A percentile compares a stretch with the other conserved stretches of the same genome.
These are phyloP conservation scores for Aspergillus affinis DNA, from an alignment of 495 filamentous ascomycete genomes.

Conservation along the genomic window DNA sequence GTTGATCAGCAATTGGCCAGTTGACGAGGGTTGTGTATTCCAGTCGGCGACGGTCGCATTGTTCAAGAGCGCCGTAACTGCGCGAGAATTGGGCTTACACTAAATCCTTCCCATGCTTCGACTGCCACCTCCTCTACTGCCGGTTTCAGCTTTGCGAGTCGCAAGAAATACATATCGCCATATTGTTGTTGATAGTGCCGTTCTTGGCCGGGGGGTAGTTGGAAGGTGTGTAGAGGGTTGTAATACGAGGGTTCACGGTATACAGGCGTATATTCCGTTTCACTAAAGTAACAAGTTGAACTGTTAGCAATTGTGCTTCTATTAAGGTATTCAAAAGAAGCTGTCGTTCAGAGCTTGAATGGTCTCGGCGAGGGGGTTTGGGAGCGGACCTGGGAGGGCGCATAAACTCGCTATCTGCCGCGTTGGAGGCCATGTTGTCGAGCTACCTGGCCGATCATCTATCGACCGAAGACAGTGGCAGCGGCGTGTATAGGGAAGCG, in stretches of 20 bases:
- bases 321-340: not conserved
- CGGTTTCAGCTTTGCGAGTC: constrained; percentile 84
- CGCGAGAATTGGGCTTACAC: constrained; percentile 37
- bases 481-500: not conserved
- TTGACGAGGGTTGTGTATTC: not conserved
- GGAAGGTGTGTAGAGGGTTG: constrained; percentile 71
- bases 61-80: not conserved
- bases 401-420: constrained; percentile 35
- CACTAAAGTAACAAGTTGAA: constrained; percentile 22
- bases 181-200: constrained; percentile 92
- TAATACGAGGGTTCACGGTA: constrained; percentile 62
- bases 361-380: not conserved
- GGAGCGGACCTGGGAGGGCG: constrained; percentile 36
- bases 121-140: constrained; percentile 70
- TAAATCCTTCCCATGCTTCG: constrained; percentile 73
- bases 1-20: constrained; percentile 4
- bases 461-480: not conserved
- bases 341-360: not conserved
- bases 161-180: constrained; percentile 94
- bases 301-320: constrained; percentile 20
- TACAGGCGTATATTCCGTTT: constrained; percentile 39
- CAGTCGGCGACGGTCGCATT: not conserved
- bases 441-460: constrained; percentile 1
- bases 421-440: constrained; percentile 28
- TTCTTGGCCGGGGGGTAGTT: constrained; percentile 63